Percentiles rank a stretch among this genome's conserved stretches.
These are phyloP conservation scores for Lichtheimia ornata DNA, from an alignment of 371 early-diverging fungal genomes.

Conservation along the genomic window DNA sequence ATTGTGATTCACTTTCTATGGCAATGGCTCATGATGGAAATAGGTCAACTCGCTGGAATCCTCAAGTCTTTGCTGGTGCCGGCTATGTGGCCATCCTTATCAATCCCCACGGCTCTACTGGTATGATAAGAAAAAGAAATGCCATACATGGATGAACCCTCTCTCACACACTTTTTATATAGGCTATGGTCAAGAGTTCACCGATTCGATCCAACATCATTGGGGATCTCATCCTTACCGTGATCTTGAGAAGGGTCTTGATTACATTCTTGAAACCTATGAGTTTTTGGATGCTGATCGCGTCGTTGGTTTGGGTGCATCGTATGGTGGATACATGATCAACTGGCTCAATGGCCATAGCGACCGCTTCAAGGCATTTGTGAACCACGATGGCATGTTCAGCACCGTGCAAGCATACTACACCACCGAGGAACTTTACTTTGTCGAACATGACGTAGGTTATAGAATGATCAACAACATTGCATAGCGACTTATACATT, in stretches of 20 bases:
- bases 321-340: constrained; percentile 87
- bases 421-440: constrained; percentile 82
- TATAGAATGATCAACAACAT: background rate
- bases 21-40: background rate
- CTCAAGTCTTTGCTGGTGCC: constrained; percentile 72
- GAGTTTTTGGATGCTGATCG: constrained; percentile 63
- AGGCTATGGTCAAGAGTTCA: constrained; percentile 74
- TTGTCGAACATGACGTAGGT: constrained; percentile 73
- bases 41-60: constrained; percentile 73
- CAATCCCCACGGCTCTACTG: constrained; percentile 83
- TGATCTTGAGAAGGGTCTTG: constrained; percentile 75
- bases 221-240: constrained; percentile 82
- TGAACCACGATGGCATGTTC: constrained; percentile 88
- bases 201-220: constrained; percentile 70
- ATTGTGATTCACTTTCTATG: background rate
- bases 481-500: background rate
- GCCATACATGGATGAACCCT: background rate
- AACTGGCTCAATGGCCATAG: constrained; percentile 67
- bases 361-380: constrained; percentile 72
- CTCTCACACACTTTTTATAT: background rate
- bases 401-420: constrained; percentile 66
- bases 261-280: constrained; percentile 62
- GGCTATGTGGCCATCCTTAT: constrained; percentile 79
- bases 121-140: constrained; percentile 17
- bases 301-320: constrained; percentile 75